A percentile compares a stretch with the other conserved stretches of the same genome.
Evolutionary conservation across 1,284 basidiomycete species (phyloP).

Genomic region (Fistulina hepatica): DNA sequence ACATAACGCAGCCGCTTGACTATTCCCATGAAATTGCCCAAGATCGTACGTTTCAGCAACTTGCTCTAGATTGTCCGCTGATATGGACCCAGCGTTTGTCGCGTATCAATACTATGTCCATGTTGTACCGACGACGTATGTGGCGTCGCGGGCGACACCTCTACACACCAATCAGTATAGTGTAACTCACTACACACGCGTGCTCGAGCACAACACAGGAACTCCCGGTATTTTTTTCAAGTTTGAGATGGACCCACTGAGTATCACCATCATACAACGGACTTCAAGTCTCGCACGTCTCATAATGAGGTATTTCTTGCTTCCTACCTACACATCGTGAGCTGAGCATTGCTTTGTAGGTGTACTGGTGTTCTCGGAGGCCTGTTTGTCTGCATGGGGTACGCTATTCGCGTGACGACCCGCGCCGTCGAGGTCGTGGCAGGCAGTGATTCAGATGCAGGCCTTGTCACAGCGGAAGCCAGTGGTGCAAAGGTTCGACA

Average conservation of each 20-base stretch:
- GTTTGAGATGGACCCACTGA: conserved; percentile 89
- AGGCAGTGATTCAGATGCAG: conserved; percentile 44
- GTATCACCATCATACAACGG: conserved; percentile 76
- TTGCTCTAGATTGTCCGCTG: conserved; percentile 1
- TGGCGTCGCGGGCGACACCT: conserved; percentile 51
- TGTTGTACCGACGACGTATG: conserved; percentile 90
- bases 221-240: conserved; percentile 96
- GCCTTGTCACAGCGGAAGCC: conserved; percentile 54
- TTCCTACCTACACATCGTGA: background rate
- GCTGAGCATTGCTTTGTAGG: conserved; percentile 22
- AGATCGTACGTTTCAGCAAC: conserved; percentile 50
- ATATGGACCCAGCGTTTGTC: conserved; percentile 55
- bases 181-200: conserved; percentile 85
- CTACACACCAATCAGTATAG: conserved; percentile 89
- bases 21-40: conserved; percentile 77
- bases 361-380: conserved; percentile 74
- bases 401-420: conserved; percentile 58
- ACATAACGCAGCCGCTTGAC: conserved; percentile 91
- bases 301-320: conserved; percentile 52
- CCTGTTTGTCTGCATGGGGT: conserved; percentile 70
- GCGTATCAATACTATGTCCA: conserved; percentile 96
- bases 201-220: conserved; percentile 65
- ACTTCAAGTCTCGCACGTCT: conserved; percentile 77
- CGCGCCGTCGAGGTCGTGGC: conserved; percentile 58
- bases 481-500: conserved; percentile 39